Conservation (phyloP, 2,329 filamentous ascomycete genomes). For the Chaetomium sp. region DNA sequence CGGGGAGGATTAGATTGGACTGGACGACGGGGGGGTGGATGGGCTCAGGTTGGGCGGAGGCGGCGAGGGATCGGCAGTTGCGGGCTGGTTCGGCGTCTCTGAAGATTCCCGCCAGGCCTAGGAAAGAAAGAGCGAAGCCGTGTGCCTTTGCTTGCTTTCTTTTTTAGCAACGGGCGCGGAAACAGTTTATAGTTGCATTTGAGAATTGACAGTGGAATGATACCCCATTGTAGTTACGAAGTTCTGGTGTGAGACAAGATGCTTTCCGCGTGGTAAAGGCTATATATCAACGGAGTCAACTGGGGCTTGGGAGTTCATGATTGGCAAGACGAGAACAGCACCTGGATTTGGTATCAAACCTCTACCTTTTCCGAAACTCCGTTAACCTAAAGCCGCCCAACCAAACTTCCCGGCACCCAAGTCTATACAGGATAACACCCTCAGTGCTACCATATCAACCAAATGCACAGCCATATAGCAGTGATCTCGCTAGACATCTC, state of each 20-base stretch:
- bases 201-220: constrained; percentile 13
- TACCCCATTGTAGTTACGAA: constrained; percentile 13
- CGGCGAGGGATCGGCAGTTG: neutral
- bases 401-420: neutral
- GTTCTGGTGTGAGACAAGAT: neutral
- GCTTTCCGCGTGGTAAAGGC: neutral
- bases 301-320: neutral
- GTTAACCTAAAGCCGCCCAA: neutral
- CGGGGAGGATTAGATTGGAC: neutral
- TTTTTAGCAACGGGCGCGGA: neutral
- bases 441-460: neutral
- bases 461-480: neutral
- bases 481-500: neutral
- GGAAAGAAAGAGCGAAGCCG: constrained; percentile 6
- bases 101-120: neutral
- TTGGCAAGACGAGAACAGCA: neutral
- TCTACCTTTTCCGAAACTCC: neutral
- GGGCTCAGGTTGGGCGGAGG: neutral
- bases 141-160: neutral
- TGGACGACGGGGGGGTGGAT: neutral
- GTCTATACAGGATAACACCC: neutral
- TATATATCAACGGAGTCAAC: neutral
- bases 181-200: constrained; percentile 7
- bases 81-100: neutral
- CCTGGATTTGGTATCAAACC: neutral